Evolutionary conservation across 2,329 filamentous ascomycete genomes (phyloP).

Genomic region (Geosmithia morbida): DNA sequence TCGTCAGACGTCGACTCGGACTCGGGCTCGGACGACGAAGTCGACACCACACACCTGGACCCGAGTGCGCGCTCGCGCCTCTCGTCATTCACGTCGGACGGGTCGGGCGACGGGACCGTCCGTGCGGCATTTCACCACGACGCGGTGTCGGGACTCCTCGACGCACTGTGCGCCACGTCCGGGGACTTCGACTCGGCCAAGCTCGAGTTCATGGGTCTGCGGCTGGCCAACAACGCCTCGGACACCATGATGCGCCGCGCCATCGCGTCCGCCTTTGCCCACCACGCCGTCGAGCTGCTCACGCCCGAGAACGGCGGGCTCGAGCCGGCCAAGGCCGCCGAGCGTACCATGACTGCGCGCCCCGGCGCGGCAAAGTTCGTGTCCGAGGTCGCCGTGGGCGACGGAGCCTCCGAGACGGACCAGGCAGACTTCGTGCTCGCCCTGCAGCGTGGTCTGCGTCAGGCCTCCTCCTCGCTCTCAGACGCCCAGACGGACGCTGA

Average conservation of each 20-base stretch:
- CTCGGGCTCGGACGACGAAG: constrained; percentile 53
- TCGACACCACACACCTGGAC: constrained; percentile 18
- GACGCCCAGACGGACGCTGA: too few relatives aligned
- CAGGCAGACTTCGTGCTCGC: constrained; percentile 77
- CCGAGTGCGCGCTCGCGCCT: constrained; percentile 41
- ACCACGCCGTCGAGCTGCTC: constrained; percentile 58
- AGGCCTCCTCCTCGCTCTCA: constrained; percentile 33
- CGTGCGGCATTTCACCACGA: constrained; percentile 62
- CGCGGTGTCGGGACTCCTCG: constrained; percentile 73
- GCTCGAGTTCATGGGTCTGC: constrained; percentile 85
- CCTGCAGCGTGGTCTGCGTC: constrained; percentile 65
- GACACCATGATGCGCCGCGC: constrained; percentile 80
- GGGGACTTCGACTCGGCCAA: constrained; percentile 71
- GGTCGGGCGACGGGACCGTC: constrained; percentile 53
- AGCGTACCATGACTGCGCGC: constrained; percentile 40
- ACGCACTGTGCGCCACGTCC: constrained; percentile 62
- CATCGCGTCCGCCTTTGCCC: constrained; percentile 73
- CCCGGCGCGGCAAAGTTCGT: constrained; percentile 41
- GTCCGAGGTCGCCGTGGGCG: constrained; percentile 44
- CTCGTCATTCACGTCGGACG: constrained; percentile 62
- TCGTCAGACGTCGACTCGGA: constrained; percentile 53
- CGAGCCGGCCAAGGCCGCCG: constrained; percentile 50
- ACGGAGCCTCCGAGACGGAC: constrained; percentile 46
- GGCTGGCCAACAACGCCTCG: constrained; percentile 80
- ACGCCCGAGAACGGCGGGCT: constrained; percentile 33